Evolutionary conservation across 1,284 basidiomycete species (phyloP).

Genomic region (Naganishia liquefaciens): DNA sequence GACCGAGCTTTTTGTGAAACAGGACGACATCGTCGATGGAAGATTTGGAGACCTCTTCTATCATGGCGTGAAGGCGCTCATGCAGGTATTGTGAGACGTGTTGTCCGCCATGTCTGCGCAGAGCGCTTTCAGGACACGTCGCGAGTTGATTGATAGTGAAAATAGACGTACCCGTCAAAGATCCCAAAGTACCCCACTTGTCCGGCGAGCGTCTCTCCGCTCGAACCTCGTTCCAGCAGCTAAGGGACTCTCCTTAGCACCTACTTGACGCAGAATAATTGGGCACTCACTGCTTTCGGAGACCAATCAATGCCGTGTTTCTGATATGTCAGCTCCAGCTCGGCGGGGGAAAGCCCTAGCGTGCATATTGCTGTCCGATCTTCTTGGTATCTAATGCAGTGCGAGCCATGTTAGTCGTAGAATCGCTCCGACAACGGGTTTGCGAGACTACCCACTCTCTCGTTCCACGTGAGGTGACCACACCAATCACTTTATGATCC

Average conservation of each 20-base stretch:
- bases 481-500: constrained; percentile 23
- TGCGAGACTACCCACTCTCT: constrained; percentile 18
- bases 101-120: constrained; percentile 71
- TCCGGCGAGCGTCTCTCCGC: constrained; percentile 64
- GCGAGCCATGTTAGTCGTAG: not conserved
- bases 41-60: constrained; percentile 70
- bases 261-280: not conserved
- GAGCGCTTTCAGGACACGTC: not conserved
- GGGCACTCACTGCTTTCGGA: constrained; percentile 50
- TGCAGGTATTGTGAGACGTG: constrained; percentile 73
- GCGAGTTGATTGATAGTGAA: not conserved
- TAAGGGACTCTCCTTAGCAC: not conserved
- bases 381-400: constrained; percentile 75
- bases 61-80: constrained; percentile 73
- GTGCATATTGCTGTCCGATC: constrained; percentile 76
- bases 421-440: not conserved
- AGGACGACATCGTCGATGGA: constrained; percentile 71
- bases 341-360: constrained; percentile 69
- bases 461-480: constrained; percentile 17
- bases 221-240: constrained; percentile 39
- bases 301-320: constrained; percentile 67
- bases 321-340: constrained; percentile 68
- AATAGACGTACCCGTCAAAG: constrained; percentile 73
- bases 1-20: constrained; percentile 71
- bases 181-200: constrained; percentile 83